Base-by-base conservation (phyloP, 768 basidiomycete genomes). In the Russula foetens region DNA sequence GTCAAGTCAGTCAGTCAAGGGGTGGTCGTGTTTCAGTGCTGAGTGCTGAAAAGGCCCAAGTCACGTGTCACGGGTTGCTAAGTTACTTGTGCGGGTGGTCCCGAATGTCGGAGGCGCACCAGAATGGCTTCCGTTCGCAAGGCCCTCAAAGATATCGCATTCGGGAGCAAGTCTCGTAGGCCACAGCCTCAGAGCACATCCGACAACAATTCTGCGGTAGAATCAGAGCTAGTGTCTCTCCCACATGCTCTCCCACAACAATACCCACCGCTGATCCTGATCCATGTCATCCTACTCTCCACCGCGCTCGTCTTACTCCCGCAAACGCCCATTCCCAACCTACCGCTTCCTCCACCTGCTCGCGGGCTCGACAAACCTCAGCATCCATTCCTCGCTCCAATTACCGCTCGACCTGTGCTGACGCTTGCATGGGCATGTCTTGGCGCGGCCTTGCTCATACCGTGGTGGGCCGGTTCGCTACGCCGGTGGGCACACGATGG, bases 401-500 rank as follows among this genome's bases (percentile, higher is more conserved):
- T 93, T 62, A 92, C 91, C 0, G 67, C 74, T 2, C 79, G 79
- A 61, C 86, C 89, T 7, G 70, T 76, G 5, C 69, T 72, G 39
- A 90, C 89, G 0, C 70, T 88, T 56, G 59, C 74, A 5, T 90
- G 83, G 74, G 72, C 84, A 41, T 79, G 79, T 52, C 62, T 72
- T 0, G 90, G 89, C 1, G 76, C 79, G 1, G 65, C 70, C 4
- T 59, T 88, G 3, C 68, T 88, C 38, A 79, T 87, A 67, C 73
- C 74, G 11, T 90, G 86, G 84, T 93, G 90, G 88, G 84, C 80
- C 1, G 80, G 80, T 3, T 85, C 82, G 77, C 68, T 90, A 65
- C 75, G 83, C 59, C 67, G 73, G 24, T 88, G 85, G 86, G 79
- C 75, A 69, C 75, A 76, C 39, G 70, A 76, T 33, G 77, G 78